Evolutionary conservation across 768 basidiomycete species (phyloP).

Genomic region (Russula vinacea): DNA sequence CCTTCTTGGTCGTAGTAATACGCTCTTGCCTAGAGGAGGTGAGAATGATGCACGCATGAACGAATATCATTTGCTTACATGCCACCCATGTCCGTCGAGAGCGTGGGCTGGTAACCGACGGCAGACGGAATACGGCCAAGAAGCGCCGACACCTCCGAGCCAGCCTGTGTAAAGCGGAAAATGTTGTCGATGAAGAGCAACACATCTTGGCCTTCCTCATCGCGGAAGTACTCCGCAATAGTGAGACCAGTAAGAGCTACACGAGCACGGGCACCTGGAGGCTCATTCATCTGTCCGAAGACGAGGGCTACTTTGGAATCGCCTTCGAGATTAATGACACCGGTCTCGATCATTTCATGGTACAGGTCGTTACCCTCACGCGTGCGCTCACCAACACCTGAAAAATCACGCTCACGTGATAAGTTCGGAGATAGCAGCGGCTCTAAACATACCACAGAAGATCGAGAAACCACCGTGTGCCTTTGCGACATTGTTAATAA

Average conservation of each 20-base stretch:
- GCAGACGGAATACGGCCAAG: slow-evolving; percentile 99
- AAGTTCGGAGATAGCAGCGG: slow-evolving; percentile 2
- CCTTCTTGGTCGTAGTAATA: slow-evolving; percentile 99
- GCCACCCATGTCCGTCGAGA: slow-evolving; percentile 99
- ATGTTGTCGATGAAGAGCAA: slow-evolving; percentile 99
- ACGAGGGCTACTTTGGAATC: slow-evolving; percentile 99
- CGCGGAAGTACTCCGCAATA: slow-evolving; percentile 99
- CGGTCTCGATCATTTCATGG: slow-evolving; percentile 99
- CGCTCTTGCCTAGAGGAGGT: slow-evolving; percentile 80
- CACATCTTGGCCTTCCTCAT: slow-evolving; percentile 99
- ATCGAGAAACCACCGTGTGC: slow-evolving; percentile 99
- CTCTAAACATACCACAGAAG: slow-evolving; percentile 70
- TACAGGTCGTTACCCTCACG: slow-evolving; percentile 99
- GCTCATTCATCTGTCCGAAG: slow-evolving; percentile 99
- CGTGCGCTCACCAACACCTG: slow-evolving; percentile 99
- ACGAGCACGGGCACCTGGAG: slow-evolving; percentile 99
- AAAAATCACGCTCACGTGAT: slow-evolving; percentile 17
- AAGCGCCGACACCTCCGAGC: slow-evolving; percentile 99
- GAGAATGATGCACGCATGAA: slow-evolving; percentile 19
- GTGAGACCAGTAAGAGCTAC: slow-evolving; percentile 98
- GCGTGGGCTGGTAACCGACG: slow-evolving; percentile 99
- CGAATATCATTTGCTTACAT: slow-evolving; percentile 59
- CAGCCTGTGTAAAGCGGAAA: slow-evolving; percentile 99
- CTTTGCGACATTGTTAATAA: slow-evolving; percentile 99
- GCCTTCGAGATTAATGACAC: slow-evolving; percentile 99